phyloP scores from a whole-genome alignment of 1,284 basidiomycete species.

The Porodaedalea pini region DNA sequence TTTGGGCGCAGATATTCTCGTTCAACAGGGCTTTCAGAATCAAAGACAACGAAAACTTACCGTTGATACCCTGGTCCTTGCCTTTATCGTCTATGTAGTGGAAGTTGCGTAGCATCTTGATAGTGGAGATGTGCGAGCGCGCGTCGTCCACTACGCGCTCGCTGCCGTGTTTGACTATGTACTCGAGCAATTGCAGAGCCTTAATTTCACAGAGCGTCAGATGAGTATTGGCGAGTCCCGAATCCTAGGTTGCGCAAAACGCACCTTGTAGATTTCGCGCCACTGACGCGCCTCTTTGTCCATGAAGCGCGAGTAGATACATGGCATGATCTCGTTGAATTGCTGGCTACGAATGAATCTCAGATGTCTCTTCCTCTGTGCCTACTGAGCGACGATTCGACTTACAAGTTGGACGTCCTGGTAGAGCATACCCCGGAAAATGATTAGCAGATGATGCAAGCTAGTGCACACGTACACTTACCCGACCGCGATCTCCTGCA shows the following conservation, averaged over 20 bases:
- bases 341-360: slow-evolving; percentile 63
- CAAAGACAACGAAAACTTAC: slow-evolving; percentile 36
- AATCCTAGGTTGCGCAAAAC: slow-evolving; percentile 10
- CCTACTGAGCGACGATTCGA: slow-evolving; percentile 20
- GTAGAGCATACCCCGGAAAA: background rate
- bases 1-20: no score
- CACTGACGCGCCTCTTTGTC: slow-evolving; percentile 98
- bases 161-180: slow-evolving; percentile 96
- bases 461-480: slow-evolving; percentile 37
- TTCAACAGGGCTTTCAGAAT: background rate
- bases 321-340: slow-evolving; percentile 99
- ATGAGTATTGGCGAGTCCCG: background rate
- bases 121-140: slow-evolving; percentile 87
- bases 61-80: slow-evolving; percentile 98
- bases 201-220: slow-evolving; percentile 32
- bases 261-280: slow-evolving; percentile 98
- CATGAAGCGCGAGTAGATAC: slow-evolving; percentile 93
- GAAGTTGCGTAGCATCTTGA: slow-evolving; percentile 98
- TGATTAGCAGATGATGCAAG: background rate
- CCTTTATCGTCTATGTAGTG: slow-evolving; percentile 99
- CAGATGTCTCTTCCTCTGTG: slow-evolving; percentile 5
- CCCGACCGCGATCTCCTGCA: slow-evolving; percentile 98
- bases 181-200: slow-evolving; percentile 93
- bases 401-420: slow-evolving; percentile 92
- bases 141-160: slow-evolving; percentile 98